Percentiles rank a stretch among this genome's conserved stretches.
These are phyloP conservation scores for Fusarium sp. DNA, from an alignment of 2,329 filamentous ascomycete species.

Conservation along the genomic window DNA sequence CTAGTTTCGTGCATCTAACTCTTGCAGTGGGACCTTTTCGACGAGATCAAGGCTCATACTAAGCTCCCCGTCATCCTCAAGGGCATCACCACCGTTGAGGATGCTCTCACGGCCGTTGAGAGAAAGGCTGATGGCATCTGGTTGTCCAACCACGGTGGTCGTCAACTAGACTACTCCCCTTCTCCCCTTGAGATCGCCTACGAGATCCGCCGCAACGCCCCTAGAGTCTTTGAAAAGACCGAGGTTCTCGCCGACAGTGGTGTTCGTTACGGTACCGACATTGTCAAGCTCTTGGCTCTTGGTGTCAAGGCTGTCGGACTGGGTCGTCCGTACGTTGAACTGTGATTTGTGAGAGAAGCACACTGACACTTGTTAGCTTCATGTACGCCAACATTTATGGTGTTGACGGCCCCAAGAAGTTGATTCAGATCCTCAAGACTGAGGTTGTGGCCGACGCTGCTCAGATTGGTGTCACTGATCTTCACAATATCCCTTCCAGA, in stretches of 20 bases:
- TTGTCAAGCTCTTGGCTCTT: constrained; percentile 52
- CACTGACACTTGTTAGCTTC: constrained; percentile 39
- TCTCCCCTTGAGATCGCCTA: constrained; percentile 41
- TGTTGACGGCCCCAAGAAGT: constrained; percentile 56
- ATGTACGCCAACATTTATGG: constrained; percentile 63
- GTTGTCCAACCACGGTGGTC: constrained; percentile 54
- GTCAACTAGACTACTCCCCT: constrained; percentile 51
- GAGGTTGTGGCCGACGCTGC: constrained; percentile 53
- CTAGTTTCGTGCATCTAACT: neutral
- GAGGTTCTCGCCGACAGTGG: constrained; percentile 52
- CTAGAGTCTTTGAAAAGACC: constrained; percentile 49
- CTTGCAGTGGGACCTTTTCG: constrained; percentile 39
- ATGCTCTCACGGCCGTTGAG: constrained; percentile 48
- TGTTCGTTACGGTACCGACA: constrained; percentile 51
- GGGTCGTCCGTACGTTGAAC: constrained; percentile 47
- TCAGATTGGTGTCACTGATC: constrained; percentile 47
- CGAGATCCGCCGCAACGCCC: constrained; percentile 50
- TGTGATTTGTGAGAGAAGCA: fast-evolving
- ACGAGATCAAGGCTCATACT: constrained; percentile 46
- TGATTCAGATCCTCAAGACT: constrained; percentile 58
- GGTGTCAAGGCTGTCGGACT: constrained; percentile 54
- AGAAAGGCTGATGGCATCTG: constrained; percentile 50
- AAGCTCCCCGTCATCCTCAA: constrained; percentile 51
- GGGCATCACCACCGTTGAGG: constrained; percentile 51
- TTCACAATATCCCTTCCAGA: constrained; percentile 37